phyloP scores from a whole-genome alignment of 257 asterid species.

The Datura wrightii region DNA sequence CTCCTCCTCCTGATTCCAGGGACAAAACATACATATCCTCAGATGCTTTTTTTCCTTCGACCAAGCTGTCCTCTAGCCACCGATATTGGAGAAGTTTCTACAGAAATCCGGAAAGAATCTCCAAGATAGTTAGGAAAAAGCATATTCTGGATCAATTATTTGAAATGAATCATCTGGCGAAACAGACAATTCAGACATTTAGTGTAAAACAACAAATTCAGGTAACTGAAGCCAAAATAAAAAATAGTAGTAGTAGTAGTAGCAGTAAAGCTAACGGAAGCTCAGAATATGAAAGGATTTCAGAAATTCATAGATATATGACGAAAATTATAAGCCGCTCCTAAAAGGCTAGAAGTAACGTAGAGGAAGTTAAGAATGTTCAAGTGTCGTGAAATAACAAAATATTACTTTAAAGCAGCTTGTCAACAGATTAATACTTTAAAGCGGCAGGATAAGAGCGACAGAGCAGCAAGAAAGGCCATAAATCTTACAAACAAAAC shows the following conservation, averaged over 20 bases:
- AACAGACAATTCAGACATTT: conserved; percentile 2
- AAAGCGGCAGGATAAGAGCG: background rate
- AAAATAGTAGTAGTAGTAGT: too few species aligned
- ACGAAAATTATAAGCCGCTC: background rate
- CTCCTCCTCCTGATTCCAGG: conserved; percentile 39
- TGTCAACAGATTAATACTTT: background rate
- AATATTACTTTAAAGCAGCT: background rate
- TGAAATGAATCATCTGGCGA: background rate
- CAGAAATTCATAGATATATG: background rate
- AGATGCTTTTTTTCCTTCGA: conserved; percentile 64
- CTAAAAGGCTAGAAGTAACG: conserved; percentile 1
- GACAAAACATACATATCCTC: conserved; percentile 69
- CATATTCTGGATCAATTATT: background rate
- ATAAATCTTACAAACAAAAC: background rate
- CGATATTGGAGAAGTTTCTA: conserved; percentile 76
- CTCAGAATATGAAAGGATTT: conserved; percentile 2
- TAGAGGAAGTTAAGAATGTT: background rate
- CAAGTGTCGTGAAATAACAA: background rate
- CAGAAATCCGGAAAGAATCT: background rate
- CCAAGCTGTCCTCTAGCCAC: conserved; percentile 91
- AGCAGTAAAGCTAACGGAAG: too few species aligned
- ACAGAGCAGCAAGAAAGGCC: background rate
- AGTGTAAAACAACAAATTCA: background rate
- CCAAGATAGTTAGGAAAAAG: background rate
- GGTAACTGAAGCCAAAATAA: background rate